A percentile compares a stretch with the other conserved stretches of the same genome.
phyloP scores from a whole-genome alignment of 768 basidiomycete species.

The Trametes coccinea region DNA sequence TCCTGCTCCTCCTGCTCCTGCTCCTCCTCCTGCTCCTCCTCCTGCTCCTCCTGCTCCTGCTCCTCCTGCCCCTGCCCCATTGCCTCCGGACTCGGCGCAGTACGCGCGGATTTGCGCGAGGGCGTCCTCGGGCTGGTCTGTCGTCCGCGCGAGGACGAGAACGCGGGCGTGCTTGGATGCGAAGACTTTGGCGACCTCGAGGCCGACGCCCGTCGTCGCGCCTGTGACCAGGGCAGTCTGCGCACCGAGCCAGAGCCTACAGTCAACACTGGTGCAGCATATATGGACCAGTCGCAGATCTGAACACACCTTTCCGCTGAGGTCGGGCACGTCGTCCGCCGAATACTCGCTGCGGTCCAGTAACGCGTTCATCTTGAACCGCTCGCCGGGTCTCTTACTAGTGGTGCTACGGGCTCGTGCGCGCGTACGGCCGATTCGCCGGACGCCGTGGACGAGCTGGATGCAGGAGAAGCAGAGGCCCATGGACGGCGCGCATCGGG shows the following conservation, averaged over 20 bases:
- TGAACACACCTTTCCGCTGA: constrained; percentile 1
- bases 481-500: too few species aligned
- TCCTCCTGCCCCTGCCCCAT: too few species aligned
- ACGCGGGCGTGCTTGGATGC: constrained; percentile 33
- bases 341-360: neutral
- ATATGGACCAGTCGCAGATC: neutral
- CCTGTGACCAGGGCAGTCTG: constrained; percentile 36
- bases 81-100: neutral
- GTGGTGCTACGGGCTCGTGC: too few species aligned
- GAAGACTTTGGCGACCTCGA: constrained; percentile 33
- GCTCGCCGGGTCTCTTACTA: too few species aligned
- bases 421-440: too few species aligned
- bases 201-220: constrained; percentile 33
- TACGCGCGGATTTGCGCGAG: constrained; percentile 26
- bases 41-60: too few species aligned
- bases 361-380: neutral
- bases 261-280: neutral
- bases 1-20: too few species aligned
- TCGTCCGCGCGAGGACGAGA: constrained; percentile 28
- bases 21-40: too few species aligned
- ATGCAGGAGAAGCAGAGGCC: too few species aligned
- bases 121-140: constrained; percentile 29
- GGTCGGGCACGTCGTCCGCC: constrained; percentile 4
- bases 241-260: neutral
- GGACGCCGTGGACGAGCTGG: too few species aligned